Conservation (phyloP, 2,329 filamentous ascomycete species). For the Ophiostoma populinum region DNA sequence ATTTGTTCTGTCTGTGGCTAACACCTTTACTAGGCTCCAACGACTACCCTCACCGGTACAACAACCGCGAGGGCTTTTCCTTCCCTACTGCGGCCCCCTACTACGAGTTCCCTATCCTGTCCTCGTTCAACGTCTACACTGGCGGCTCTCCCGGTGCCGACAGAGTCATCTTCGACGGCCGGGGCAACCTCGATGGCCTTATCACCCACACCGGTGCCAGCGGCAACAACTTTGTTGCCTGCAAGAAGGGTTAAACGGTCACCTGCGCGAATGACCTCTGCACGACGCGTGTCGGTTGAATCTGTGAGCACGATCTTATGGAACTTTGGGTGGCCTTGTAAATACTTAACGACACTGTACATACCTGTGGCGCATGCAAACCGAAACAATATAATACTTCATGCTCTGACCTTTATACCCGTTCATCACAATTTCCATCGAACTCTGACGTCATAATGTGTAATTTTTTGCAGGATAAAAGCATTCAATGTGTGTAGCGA, state of each 20-base stretch:
- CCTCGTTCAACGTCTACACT: conserved; percentile 18
- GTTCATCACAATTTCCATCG: no score
- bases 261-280: no score
- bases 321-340: no score
- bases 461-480: no score
- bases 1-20: not conserved
- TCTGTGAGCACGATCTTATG: no score
- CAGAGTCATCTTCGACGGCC: conserved; percentile 41
- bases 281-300: no score
- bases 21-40: conserved; percentile 10
- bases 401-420: no score
- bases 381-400: no score
- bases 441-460: no score
- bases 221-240: conserved; percentile 46
- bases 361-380: not conserved
- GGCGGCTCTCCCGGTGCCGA: conserved; percentile 43
- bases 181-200: conserved; percentile 34
- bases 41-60: conserved; percentile 26
- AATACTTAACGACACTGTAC: no score
- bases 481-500: no score
- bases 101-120: conserved; percentile 28
- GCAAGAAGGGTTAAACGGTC: conserved; percentile 14
- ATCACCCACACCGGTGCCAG: conserved; percentile 51
- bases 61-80: conserved; percentile 25
- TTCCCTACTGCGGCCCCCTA: conserved; percentile 22